Conservation (phyloP, 306 rosid species). For the Vigna mungo region DNA sequence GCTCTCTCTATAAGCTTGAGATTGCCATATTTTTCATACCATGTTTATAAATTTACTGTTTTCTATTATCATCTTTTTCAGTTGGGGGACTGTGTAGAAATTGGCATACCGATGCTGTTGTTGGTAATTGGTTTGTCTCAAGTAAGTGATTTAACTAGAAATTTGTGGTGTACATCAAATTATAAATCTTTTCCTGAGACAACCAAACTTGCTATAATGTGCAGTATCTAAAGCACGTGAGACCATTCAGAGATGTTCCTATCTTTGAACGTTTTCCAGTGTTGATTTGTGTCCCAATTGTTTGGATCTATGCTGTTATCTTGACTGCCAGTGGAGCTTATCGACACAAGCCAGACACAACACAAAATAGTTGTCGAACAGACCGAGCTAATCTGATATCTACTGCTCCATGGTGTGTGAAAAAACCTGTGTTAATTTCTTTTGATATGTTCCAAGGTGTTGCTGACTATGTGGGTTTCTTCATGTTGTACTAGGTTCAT, state of each 20-base stretch:
- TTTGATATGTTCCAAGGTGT: neutral
- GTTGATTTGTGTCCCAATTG: slow-evolving; percentile 75
- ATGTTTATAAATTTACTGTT: neutral
- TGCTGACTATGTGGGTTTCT: slow-evolving; percentile 35
- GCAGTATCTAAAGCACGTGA: slow-evolving; percentile 97
- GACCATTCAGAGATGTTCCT: slow-evolving; percentile 81
- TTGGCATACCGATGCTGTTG: slow-evolving; percentile 89
- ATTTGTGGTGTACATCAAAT: slow-evolving; percentile 4
- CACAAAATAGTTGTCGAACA: slow-evolving; percentile 84
- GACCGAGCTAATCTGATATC: slow-evolving; percentile 88
- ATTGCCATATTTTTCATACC: slow-evolving; percentile 17
- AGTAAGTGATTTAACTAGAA: slow-evolving; percentile 59
- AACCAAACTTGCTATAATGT: slow-evolving; percentile 39
- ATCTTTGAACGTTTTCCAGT: slow-evolving; percentile 94
- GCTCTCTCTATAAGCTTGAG: slow-evolving; percentile 23
- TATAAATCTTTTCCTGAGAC: slow-evolving; percentile 11
- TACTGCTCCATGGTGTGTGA: slow-evolving; percentile 83
- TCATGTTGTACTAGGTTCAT: slow-evolving; percentile 69
- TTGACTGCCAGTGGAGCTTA: slow-evolving; percentile 97
- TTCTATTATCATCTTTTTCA: slow-evolving; percentile 52
- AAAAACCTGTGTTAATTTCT: slow-evolving; percentile 28
- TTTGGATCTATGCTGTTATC: slow-evolving; percentile 90
- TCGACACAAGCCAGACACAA: slow-evolving; percentile 51
- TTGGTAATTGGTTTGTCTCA: slow-evolving; percentile 85
- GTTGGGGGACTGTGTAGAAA: slow-evolving; percentile 94